These are phyloP conservation scores for Cutaneotrichosporon dermatis DNA, from an alignment of 1,284 basidiomycete genomes.

Conservation along the genomic window DNA sequence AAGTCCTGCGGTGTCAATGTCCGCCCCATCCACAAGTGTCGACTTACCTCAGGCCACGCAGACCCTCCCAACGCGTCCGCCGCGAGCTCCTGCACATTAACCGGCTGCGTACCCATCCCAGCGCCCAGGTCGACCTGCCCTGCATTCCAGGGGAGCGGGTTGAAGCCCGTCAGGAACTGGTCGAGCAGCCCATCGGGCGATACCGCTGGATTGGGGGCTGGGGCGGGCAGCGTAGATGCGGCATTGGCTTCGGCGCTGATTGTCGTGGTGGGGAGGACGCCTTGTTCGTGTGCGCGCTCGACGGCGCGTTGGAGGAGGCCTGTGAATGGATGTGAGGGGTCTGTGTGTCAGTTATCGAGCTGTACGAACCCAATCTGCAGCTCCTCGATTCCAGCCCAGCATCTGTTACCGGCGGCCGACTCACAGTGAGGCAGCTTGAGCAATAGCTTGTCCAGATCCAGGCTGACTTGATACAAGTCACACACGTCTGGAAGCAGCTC, in stretches of 20 bases:
- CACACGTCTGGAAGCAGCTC: slow-evolving; percentile 15
- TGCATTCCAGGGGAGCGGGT: slow-evolving; percentile 15
- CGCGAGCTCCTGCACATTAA: neutral
- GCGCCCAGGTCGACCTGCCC: neutral
- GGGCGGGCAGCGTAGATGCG: neutral
- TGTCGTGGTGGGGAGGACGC: slow-evolving; percentile 7
- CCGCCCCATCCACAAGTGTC: too few relatives aligned
- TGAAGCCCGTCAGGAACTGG: slow-evolving; percentile 10
- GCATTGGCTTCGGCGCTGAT: slow-evolving; percentile 20
- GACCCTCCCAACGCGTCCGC: neutral
- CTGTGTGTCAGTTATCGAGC: neutral
- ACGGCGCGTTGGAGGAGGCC: slow-evolving; percentile 2
- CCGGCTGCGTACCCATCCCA: neutral
- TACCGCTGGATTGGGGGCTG: neutral
- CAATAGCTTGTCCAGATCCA: slow-evolving; percentile 17
- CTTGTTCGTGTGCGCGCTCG: slow-evolving; percentile 4
- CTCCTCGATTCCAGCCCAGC: neutral
- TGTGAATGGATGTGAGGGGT: slow-evolving; percentile 7
- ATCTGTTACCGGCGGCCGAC: neutral
- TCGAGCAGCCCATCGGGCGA: neutral
- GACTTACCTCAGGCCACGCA: neutral
- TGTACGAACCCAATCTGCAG: too few relatives aligned
- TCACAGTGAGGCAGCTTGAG: slow-evolving; percentile 8
- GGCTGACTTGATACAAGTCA: slow-evolving; percentile 14
- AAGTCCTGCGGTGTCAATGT: neutral